Evolutionary conservation across 2,329 filamentous ascomycete species (phyloP).

Genomic region (Neospermospora avenae): DNA sequence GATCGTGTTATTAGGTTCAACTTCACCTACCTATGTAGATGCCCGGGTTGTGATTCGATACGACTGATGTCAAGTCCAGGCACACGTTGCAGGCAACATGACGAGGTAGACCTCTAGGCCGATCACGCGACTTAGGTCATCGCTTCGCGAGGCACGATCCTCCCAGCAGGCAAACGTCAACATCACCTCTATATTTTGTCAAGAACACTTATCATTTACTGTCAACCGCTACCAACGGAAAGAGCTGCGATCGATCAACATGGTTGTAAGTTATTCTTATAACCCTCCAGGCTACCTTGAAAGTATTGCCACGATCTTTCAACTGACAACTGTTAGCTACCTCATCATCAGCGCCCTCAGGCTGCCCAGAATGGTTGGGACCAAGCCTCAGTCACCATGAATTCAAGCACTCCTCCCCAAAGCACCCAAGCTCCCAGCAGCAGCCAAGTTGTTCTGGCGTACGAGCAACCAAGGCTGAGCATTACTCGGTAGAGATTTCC

Average conservation of each 20-base stretch:
- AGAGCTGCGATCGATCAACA: neutral
- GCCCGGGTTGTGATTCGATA: neutral
- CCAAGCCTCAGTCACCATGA: neutral
- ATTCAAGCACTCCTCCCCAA: neutral
- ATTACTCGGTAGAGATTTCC: constrained; percentile 11
- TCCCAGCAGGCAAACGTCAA: neutral
- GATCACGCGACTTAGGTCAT: neutral
- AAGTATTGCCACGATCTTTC: neutral
- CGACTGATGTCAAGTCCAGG: too few relatives aligned
- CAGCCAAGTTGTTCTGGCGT: neutral
- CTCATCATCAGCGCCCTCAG: neutral
- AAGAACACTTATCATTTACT: neutral
- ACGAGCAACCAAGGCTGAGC: constrained; percentile 1
- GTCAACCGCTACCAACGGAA: neutral
- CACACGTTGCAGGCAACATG: neutral
- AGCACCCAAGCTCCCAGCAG: neutral
- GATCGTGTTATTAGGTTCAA: neutral
- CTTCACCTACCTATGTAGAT: neutral
- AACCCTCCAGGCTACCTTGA: neutral
- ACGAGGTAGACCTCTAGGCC: neutral
- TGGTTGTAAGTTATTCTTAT: neutral
- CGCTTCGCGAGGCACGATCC: neutral
- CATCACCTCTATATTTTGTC: neutral
- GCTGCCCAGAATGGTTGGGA: neutral
- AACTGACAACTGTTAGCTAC: neutral